phyloP scores from a whole-genome alignment of 495 filamentous ascomycete species.

The Aspergillus campestris region DNA sequence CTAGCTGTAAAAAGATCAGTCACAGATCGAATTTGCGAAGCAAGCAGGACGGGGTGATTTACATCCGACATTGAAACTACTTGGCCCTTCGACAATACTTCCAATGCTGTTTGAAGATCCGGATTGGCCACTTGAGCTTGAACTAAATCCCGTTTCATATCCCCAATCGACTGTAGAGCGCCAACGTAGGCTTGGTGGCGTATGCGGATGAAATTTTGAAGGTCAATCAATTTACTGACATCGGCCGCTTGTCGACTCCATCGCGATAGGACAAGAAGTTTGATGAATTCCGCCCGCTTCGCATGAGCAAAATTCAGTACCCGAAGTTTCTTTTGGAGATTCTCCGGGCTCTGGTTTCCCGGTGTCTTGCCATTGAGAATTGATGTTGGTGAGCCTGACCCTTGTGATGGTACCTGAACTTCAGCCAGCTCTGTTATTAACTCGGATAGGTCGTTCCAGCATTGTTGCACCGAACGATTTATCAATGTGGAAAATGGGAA shows the following conservation, averaged over 20 bases:
- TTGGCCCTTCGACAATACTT: conserved; percentile 68
- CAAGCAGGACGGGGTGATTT: conserved; percentile 19
- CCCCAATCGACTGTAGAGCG: conserved; percentile 51
- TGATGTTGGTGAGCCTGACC: conserved; percentile 14
- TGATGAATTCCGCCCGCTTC: conserved; percentile 70
- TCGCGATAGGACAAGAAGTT: conserved; percentile 75
- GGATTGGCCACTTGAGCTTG: conserved; percentile 68
- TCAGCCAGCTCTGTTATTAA: conserved; percentile 62
- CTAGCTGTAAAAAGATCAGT: conserved; percentile 41
- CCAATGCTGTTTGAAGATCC: conserved; percentile 80
- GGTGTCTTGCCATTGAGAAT: conserved; percentile 42
- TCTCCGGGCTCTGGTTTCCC: conserved; percentile 55
- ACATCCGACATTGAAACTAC: conserved; percentile 72
- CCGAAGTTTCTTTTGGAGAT: conserved; percentile 68
- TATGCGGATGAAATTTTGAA: conserved; percentile 60
- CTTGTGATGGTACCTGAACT: conserved; percentile 44
- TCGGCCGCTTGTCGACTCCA: conserved; percentile 75
- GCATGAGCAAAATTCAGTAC: conserved; percentile 63
- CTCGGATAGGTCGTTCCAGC: conserved; percentile 65
- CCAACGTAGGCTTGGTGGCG: conserved; percentile 48
- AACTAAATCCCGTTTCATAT: conserved; percentile 59
- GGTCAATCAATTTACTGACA: conserved; percentile 76
- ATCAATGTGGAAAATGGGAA: conserved; percentile 62
- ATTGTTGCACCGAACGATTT: conserved; percentile 69
- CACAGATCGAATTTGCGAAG: conserved; percentile 10